Evolutionary conservation across 768 basidiomycete species (phyloP), one percentile per base, ranked within the genome.

Genomic region (Hebeloma cylindrosporum): DNA sequence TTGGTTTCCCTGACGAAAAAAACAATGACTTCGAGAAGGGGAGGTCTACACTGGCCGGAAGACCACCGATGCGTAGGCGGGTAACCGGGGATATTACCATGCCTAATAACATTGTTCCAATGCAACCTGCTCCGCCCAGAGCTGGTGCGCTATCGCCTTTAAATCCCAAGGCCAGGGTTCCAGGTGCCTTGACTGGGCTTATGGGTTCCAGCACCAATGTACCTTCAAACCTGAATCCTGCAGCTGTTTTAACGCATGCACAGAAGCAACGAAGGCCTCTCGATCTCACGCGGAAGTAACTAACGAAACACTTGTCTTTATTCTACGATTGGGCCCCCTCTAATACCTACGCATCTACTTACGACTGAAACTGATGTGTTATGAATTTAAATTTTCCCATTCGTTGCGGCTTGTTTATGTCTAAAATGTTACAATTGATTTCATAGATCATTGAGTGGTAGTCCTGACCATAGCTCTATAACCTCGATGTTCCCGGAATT

Each of bases 91-190:
- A 75, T 27, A 56, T 68, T 10, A 50, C 65, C 4, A 43, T 63
- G 11, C 59, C 66, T 3, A 50, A 58, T n/a, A 61, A 53, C 44
- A 55, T 65, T 30, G 45, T 47, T 21, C 49, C 61, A 33, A 45
- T 57, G 14, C 56, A 60, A 37, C 44, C 61, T 35, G 54, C 58
- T 45, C 16, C 64, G 54, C 43, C 69, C n/a, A 67, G 74, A 22
- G 60, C 66, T 32, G 76, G 77, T 5, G 77, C 74, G 4, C 60
- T 89, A 14, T 88, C 84, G 2, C 86, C 88, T 22, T 59, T 91
- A 56, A 91, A 91, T 59, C 88, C 88, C 8, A 73, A 79, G 44
- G 75, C 85, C 13, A 67, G 82, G 45, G 69, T 64, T n/a, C 72
- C 74, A 49, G 75, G 66, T 45, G 73, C 71, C 6, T 43, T 77